Base-by-base conservation (phyloP, 192 early-diverging fungal genomes). In the Phycomyces blakesleeanus region DNA sequence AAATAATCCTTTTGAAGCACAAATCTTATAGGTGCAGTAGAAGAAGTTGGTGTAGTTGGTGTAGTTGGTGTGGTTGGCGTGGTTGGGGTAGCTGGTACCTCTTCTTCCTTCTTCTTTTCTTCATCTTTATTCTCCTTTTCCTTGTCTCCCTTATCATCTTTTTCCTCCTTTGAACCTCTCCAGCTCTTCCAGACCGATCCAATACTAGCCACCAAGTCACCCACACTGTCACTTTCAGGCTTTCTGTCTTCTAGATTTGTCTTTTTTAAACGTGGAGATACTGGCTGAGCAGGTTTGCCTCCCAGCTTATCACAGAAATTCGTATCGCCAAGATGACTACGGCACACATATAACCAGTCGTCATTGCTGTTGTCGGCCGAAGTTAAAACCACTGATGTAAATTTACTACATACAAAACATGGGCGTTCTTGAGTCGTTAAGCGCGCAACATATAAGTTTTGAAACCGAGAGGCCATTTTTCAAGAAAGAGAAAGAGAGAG, bases 321-420 rank as follows among this genome's bases (percentile, higher is more conserved):
- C 50, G 62, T 53, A 53, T 82, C 81, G n/a, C 50, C 63, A 0
- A 82, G 57, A 51, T 82, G 81, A 18, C 68, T 61, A 26, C 72
- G 59, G 34, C 81, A 82, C 12, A 72, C 57, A 42, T 78, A 82
- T 50, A 82, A 82, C 78, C 76, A 82, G 61, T 82, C 81, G 29
- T 61, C 64, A 25, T 79, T 76, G 20, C 74, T 75, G 10, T 73
- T 75, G 39, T 78, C 75, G n/a, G 76, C 76, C 39, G 75, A 74
- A 3, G 73, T 78, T 40, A 82, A 34, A 16, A 82, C 81, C 15
- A 72, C 77, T 6, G 57, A 72, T 0, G 78, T 76, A 59, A 82
- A 77, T 52, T 78, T 82, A 64, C 68, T 76, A 27, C 81, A 82
- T 21, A 82, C 73, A 68, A 75, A 82, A 69, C 81, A 79, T 1